Conservation (phyloP, 2,329 filamentous ascomycete species). For the Fusarium buharicum region DNA sequence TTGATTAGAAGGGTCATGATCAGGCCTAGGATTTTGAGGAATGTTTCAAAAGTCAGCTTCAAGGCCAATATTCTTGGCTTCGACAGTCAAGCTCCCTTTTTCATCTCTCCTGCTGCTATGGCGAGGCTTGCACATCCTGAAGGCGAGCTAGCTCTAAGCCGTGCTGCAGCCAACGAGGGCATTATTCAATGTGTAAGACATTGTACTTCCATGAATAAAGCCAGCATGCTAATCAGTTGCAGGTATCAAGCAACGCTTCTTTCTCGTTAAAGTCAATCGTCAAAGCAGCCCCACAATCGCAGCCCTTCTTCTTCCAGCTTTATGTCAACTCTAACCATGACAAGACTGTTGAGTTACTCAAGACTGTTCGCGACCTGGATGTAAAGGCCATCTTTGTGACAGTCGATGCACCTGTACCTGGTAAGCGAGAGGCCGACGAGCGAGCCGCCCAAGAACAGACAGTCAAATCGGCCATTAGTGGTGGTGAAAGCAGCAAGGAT, state of each 20-base stretch:
- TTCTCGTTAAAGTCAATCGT: constrained; percentile 41
- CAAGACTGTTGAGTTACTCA: constrained; percentile 60
- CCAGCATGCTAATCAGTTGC: not conserved
- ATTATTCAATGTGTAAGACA: constrained; percentile 43
- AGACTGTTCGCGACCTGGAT: constrained; percentile 53
- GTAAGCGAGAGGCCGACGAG: constrained; percentile 67
- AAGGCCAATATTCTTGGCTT: constrained; percentile 65
- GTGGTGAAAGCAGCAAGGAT: constrained; percentile 58
- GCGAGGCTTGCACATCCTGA: constrained; percentile 70
- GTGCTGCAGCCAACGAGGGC: constrained; percentile 39
- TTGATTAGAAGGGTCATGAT: constrained; percentile 67
- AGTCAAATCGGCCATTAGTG: constrained; percentile 51
- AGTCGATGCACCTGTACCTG: constrained; percentile 65
- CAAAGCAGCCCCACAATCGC: constrained; percentile 22
- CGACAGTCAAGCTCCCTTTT: constrained; percentile 65
- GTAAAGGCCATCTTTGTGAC: constrained; percentile 64
- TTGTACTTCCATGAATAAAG: accelerated
- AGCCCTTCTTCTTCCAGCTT: constrained; percentile 54
- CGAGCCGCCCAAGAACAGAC: constrained; percentile 60
- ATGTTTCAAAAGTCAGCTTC: constrained; percentile 64
- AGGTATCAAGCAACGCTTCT: constrained; percentile 43
- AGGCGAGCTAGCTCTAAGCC: constrained; percentile 60
- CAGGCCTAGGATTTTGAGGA: constrained; percentile 66
- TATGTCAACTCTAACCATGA: constrained; percentile 63
- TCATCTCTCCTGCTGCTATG: constrained; percentile 73